Base-by-base conservation (phyloP, 2,329 filamentous ascomycete genomes). In the Mycosphaerella arachidis region DNA sequence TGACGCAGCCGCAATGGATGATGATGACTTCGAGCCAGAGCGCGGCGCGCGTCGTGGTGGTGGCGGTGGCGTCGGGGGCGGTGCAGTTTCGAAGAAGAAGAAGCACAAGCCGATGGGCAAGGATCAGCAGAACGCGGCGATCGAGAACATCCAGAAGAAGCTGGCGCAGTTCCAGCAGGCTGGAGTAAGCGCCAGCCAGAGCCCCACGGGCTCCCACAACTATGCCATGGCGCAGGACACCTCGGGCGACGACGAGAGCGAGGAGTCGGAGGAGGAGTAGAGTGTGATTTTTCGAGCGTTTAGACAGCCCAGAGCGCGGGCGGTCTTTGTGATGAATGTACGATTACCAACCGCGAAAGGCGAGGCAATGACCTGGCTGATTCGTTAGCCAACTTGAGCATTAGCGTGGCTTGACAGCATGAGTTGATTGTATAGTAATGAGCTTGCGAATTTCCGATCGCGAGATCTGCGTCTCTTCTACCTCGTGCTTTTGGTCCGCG, bases 41-140 rank as follows among this genome's bases (percentile, higher is more conserved):
- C 63, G 62, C 35, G 63, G 62, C 18, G 63, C 55, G 48, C 62
- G 64, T 55, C 59, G 63, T 43, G 60, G 60, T 29, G 62, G 55
- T 46, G 60, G 60, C 20, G 62, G 55, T 35, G 60, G 60, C 29
- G 63, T 72, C 56, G 71, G 68, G 64, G 66, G 77, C 68, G 70
- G 75, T 27, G 72, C 75, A 24, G 77, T 76, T 63, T 56, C 57
- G 57, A 86, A 86, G 74, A 82, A 83, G 56, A 87, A 86, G 78
- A 89, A 89, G 80, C 89, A 90, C 74, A 90, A 90, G 79, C 87
- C 87, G 1, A 90, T 90, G 87, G 86, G 85, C 74, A 88, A 88
- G 75, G 77, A 78, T 35, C 87, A 90, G 74, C 87, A 90, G 74
- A 86, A 89, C 70, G 80, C 82, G 46, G 86, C 84, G 65, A 87